phyloP scores from a whole-genome alignment of 179 eudicot species.

The Nepenthes alata region DNA sequence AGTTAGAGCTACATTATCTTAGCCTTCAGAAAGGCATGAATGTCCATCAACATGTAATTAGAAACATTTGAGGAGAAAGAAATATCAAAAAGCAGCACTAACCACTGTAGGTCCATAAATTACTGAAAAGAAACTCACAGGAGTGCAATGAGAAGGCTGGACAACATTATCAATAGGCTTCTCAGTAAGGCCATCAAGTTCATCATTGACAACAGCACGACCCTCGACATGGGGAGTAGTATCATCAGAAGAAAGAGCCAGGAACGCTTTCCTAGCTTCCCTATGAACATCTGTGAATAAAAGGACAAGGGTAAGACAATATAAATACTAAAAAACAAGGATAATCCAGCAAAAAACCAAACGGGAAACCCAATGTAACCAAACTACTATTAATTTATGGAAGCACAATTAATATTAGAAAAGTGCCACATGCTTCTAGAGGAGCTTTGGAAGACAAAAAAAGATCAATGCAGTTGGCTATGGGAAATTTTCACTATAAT shows the following conservation, averaged over 20 bases:
- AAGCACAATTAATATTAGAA: no score
- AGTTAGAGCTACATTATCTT: no score
- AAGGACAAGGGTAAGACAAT: constrained; percentile 1
- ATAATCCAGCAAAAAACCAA: not conserved
- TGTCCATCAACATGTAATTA: no score
- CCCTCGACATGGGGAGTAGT: constrained; percentile 13
- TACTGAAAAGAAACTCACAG: constrained; percentile 27
- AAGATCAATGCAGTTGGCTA: no score
- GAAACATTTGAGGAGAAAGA: not conserved
- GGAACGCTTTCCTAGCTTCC: constrained; percentile 76
- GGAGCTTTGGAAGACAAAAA: no score
- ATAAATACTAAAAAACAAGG: not conserved
- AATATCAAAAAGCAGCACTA: not conserved
- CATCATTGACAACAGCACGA: constrained; percentile 23
- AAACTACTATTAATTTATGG: no score
- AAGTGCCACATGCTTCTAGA: no score
- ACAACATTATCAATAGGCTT: constrained; percentile 24
- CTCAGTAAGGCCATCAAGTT: constrained; percentile 22
- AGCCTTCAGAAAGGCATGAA: no score
- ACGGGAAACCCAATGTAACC: no score
- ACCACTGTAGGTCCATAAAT: not conserved
- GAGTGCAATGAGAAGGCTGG: constrained; percentile 33
- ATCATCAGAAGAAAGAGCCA: constrained; percentile 52
- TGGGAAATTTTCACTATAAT: no score
- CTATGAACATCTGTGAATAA: constrained; percentile 51